A percentile compares a stretch with the other conserved stretches of the same genome.
These are phyloP conservation scores for Dictyostelium gargantuum DNA, from an alignment of 208 protist species.

Conservation along the genomic window DNA sequence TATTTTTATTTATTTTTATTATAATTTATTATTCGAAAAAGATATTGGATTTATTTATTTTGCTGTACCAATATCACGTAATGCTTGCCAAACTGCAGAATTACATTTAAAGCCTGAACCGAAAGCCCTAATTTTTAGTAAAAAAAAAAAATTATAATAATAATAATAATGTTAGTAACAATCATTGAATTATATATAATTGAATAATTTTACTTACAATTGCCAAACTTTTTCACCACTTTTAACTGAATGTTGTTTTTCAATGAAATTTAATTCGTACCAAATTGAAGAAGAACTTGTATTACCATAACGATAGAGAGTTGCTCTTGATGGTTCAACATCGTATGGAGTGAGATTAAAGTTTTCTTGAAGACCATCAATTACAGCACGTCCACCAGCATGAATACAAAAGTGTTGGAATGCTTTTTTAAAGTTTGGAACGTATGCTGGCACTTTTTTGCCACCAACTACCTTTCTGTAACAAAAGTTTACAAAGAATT, in stretches of 20 bases:
- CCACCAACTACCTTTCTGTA: constrained; percentile 52
- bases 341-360: constrained; percentile 75
- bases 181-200: no score
- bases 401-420: constrained; percentile 88
- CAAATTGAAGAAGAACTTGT: constrained; percentile 85
- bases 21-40: background rate
- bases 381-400: constrained; percentile 86
- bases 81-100: constrained; percentile 56
- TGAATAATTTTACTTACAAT: no score
- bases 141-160: no score
- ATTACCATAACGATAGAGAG: constrained; percentile 86
- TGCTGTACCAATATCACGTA: background rate
- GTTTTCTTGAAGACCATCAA: constrained; percentile 85
- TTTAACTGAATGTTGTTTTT: constrained; percentile 74
- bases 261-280: constrained; percentile 87
- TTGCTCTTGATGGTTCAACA: constrained; percentile 80
- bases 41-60: background rate
- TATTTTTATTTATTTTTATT: background rate
- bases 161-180: no score
- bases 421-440: constrained; percentile 84
- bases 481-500: constrained; percentile 77
- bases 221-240: constrained; percentile 83
- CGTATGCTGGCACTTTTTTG: constrained; percentile 73
- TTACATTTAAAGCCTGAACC: constrained; percentile 87
- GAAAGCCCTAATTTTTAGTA: no score